These are phyloP conservation scores for Carallia brachiata DNA, from an alignment of 345 rosid species.

Conservation along the genomic window DNA sequence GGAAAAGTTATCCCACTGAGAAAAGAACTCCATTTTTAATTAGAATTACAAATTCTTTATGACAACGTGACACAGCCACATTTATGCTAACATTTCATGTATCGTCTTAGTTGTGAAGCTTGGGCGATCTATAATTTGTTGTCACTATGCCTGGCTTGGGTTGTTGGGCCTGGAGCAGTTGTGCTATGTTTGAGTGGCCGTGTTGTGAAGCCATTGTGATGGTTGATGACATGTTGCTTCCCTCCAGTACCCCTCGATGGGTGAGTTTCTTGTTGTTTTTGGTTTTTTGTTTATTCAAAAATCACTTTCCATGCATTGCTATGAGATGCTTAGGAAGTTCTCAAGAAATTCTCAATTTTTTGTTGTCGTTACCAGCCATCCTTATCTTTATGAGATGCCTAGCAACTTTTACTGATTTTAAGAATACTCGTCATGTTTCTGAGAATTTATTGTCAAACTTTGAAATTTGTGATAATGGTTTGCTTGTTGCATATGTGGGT, in stretches of 20 bases:
- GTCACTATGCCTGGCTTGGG: slow-evolving; percentile 2
- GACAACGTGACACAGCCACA: no score
- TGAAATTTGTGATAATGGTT: background rate
- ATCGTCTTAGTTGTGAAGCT: background rate
- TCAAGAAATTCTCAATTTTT: background rate
- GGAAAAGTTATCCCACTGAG: no score
- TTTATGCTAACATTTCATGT: background rate
- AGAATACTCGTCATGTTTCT: background rate
- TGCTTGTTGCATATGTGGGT: background rate
- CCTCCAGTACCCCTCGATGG: background rate
- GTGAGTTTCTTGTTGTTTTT: slow-evolving; percentile 1
- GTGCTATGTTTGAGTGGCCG: background rate
- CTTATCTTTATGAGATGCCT: background rate
- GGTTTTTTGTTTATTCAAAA: background rate
- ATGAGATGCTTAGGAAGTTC: background rate
- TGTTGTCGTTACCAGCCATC: background rate
- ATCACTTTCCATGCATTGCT: background rate
- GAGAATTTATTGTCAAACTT: background rate
- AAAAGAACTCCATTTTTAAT: no score
- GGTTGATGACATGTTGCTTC: slow-evolving; percentile 1
- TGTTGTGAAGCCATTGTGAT: background rate
- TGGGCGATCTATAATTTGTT: slow-evolving; percentile 1
- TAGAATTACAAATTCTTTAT: no score
- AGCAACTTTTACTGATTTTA: background rate
- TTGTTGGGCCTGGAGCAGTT: slow-evolving; percentile 2